These are phyloP conservation scores for Pisolithus thermaeus DNA, from an alignment of 1,284 basidiomycete species.

Conservation along the genomic window DNA sequence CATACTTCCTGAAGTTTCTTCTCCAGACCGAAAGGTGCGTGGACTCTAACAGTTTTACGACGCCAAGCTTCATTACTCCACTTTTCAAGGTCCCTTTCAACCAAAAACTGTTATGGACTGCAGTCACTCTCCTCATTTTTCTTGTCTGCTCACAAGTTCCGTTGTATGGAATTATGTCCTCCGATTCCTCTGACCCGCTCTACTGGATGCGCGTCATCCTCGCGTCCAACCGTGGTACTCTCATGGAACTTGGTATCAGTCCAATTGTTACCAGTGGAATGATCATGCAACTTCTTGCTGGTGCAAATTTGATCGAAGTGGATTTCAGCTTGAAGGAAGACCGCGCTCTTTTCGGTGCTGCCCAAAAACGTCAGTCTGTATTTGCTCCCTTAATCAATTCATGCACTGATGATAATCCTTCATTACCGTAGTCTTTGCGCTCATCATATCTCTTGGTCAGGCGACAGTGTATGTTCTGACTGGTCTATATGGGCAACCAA, in stretches of 20 bases:
- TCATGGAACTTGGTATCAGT: conserved; percentile 98
- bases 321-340: conserved; percentile 98
- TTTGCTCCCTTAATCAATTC: neutral
- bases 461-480: conserved; percentile 97
- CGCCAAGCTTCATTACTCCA: conserved; percentile 13
- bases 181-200: conserved; percentile 94
- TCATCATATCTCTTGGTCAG: conserved; percentile 95
- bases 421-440: conserved; percentile 74
- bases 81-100: conserved; percentile 79
- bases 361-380: conserved; percentile 82
- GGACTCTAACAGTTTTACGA: conserved; percentile 9
- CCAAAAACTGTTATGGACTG: conserved; percentile 96
- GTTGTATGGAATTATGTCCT: conserved; percentile 96
- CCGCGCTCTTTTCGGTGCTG: conserved; percentile 90
- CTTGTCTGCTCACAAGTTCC: conserved; percentile 96
- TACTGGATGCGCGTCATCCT: conserved; percentile 99
- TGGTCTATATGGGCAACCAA: conserved; percentile 93
- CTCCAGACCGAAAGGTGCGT: conserved; percentile 87
- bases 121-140: conserved; percentile 96
- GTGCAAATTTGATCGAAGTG: conserved; percentile 95
- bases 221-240: conserved; percentile 95
- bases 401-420: neutral
- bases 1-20: conserved; percentile 91
- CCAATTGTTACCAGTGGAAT: conserved; percentile 98
- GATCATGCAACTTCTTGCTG: conserved; percentile 99